Percentiles rank a stretch among this genome's conserved stretches.
These are phyloP conservation scores for Sugiyamaella mastotermitis DNA, from an alignment of 805 yeast species.

Conservation along the genomic window DNA sequence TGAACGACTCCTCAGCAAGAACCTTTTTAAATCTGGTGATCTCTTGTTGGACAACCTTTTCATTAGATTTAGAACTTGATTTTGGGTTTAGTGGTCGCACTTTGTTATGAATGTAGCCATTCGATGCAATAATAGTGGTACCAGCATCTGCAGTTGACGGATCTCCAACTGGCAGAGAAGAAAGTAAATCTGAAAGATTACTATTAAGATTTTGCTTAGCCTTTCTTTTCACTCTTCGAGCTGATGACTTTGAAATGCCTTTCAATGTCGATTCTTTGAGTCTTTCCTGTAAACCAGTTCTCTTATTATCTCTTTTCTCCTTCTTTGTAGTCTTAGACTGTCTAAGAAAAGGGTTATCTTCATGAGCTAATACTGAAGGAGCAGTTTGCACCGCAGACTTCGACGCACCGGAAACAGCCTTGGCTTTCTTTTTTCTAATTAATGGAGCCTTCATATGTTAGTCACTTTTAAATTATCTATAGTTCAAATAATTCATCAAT, in stretches of 20 bases:
- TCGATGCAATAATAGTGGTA: background rate
- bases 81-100: constrained; percentile 15
- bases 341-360: constrained; percentile 15
- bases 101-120: constrained; percentile 13
- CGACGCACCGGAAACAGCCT: background rate
- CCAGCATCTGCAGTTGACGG: background rate
- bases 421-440: constrained; percentile 3
- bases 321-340: constrained; percentile 18
- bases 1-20: constrained; percentile 16
- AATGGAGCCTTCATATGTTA: constrained; percentile 5
- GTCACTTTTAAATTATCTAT: background rate
- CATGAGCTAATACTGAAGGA: constrained; percentile 6
- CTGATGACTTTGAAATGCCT: constrained; percentile 20
- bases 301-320: constrained; percentile 20
- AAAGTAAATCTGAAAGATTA: constrained; percentile 15
- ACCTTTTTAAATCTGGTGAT: constrained; percentile 19
- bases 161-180: constrained; percentile 12
- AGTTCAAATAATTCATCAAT: too few species aligned
- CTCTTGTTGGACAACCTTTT: constrained; percentile 21
- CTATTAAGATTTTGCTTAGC: constrained; percentile 13
- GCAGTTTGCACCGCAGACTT: background rate
- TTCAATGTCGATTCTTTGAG: constrained; percentile 4
- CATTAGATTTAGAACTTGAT: constrained; percentile 14
- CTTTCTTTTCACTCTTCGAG: constrained; percentile 18
- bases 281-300: constrained; percentile 9